phyloP scores from a whole-genome alignment of 2,329 filamentous ascomycete species.

The Incumbomyces delicatus region DNA sequence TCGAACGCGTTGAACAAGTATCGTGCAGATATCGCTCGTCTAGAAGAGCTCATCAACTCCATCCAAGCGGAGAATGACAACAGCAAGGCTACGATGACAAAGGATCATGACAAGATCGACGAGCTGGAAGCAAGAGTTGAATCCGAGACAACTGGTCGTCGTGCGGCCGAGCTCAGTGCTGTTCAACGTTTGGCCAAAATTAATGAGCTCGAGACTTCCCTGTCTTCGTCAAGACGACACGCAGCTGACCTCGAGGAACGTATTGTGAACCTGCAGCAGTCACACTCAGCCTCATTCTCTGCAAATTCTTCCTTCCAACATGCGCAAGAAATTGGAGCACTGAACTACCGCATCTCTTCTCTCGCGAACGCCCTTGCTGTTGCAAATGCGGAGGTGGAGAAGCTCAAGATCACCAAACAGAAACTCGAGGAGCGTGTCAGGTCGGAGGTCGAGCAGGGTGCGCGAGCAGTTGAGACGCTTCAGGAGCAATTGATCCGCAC shows the following conservation, averaged over 20 bases:
- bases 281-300: slow-evolving; percentile 2
- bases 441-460: slow-evolving; percentile 29
- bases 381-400: slow-evolving; percentile 27
- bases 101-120: slow-evolving; percentile 24
- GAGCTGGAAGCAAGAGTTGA: slow-evolving; percentile 27
- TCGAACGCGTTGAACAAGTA: slow-evolving; percentile 35
- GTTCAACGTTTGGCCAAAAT: slow-evolving; percentile 28
- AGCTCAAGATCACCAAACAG: slow-evolving; percentile 27
- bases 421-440: slow-evolving; percentile 30
- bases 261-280: slow-evolving; percentile 24
- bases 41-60: slow-evolving; percentile 33
- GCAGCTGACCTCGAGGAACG: slow-evolving; percentile 27
- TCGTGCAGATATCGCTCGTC: slow-evolving; percentile 31
- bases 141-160: slow-evolving; percentile 26
- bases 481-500: slow-evolving; percentile 29
- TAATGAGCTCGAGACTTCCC: slow-evolving; percentile 27
- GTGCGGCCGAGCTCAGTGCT: slow-evolving; percentile 28
- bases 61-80: slow-evolving; percentile 32
- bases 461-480: slow-evolving; percentile 28
- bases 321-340: slow-evolving; percentile 27
- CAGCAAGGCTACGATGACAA: slow-evolving; percentile 28
- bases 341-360: slow-evolving; percentile 34
- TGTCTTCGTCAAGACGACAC: slow-evolving; percentile 28
- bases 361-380: slow-evolving; percentile 31
- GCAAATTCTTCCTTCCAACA: slow-evolving; percentile 16